Percentiles rank a stretch among this genome's conserved stretches.
These are phyloP conservation scores for Penicillium fimorum DNA, from an alignment of 495 filamentous ascomycete genomes.

Conservation along the genomic window DNA sequence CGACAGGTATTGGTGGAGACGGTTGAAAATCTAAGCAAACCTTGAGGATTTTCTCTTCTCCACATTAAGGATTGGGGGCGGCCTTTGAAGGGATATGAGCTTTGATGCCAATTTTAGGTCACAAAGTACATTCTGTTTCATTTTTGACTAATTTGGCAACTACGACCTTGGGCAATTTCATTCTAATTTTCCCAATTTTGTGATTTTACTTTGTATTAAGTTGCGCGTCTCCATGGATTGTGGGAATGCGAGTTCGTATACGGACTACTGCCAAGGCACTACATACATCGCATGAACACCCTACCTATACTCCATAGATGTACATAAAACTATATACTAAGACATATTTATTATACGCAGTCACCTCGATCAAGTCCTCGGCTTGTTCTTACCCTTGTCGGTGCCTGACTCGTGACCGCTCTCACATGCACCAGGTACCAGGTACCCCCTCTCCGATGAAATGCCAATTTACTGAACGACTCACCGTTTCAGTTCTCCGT, in stretches of 20 bases:
- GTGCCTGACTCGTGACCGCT: conserved; percentile 5
- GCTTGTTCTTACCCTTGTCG: not conserved
- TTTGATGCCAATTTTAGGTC: not conserved
- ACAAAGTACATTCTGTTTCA: not conserved
- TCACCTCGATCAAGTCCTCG: not conserved
- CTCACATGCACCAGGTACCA: not conserved
- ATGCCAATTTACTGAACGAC: conserved; percentile 7
- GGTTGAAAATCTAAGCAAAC: not conserved
- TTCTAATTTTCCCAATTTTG: not conserved
- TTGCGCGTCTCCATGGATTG: not conserved
- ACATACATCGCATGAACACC: not conserved
- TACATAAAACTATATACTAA: not conserved
- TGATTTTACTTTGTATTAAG: not conserved
- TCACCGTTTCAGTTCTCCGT: not conserved
- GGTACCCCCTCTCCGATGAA: conserved; percentile 6
- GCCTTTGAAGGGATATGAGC: not conserved
- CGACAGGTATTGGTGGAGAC: not conserved
- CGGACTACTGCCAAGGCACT: not conserved
- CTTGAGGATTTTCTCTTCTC: not conserved
- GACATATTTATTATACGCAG: not conserved
- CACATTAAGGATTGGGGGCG: not conserved
- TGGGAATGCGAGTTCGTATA: not conserved
- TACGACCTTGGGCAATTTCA: not conserved
- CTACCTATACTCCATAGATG: too few species aligned
- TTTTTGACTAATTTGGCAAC: not conserved